A percentile compares a stretch with the other conserved stretches of the same genome.
phyloP scores from a whole-genome alignment of 305 asterid genomes.

The Solanum hybrid region DNA sequence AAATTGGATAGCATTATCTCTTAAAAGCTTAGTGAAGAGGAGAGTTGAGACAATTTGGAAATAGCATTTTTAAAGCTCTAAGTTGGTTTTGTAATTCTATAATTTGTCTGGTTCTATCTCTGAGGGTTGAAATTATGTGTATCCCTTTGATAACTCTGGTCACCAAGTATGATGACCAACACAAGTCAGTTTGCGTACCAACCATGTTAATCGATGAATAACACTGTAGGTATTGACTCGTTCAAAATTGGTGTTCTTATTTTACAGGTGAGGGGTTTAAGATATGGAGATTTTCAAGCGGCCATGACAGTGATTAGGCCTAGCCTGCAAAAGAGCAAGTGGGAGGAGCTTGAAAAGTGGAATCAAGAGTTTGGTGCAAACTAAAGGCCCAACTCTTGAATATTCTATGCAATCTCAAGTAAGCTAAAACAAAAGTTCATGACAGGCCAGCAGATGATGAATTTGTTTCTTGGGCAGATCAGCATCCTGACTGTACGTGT shows the following conservation, averaged over 20 bases:
- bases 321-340: slow-evolving; percentile 77
- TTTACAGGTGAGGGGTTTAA: slow-evolving; percentile 67
- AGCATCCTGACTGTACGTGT: not conserved
- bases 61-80: not conserved
- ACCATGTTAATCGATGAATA: not conserved
- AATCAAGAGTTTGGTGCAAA: slow-evolving; percentile 76
- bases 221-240: not conserved
- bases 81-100: not conserved
- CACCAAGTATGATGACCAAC: not conserved
- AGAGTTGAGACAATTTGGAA: not conserved
- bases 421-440: not conserved
- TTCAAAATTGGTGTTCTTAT: not conserved
- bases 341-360: slow-evolving; percentile 92
- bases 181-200: not conserved
- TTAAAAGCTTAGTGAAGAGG: not conserved
- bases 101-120: not conserved
- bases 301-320: slow-evolving; percentile 79
- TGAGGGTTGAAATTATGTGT: not conserved
- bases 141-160: not conserved
- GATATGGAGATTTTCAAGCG: slow-evolving; percentile 65
- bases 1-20: not conserved
- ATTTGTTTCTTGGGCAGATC: not conserved
- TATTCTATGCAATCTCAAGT: not conserved
- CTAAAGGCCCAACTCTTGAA: slow-evolving; percentile 17
- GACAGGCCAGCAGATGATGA: not conserved